Base-by-base conservation (phyloP, 495 filamentous ascomycete genomes). In the Daldinia caldariorum region DNA sequence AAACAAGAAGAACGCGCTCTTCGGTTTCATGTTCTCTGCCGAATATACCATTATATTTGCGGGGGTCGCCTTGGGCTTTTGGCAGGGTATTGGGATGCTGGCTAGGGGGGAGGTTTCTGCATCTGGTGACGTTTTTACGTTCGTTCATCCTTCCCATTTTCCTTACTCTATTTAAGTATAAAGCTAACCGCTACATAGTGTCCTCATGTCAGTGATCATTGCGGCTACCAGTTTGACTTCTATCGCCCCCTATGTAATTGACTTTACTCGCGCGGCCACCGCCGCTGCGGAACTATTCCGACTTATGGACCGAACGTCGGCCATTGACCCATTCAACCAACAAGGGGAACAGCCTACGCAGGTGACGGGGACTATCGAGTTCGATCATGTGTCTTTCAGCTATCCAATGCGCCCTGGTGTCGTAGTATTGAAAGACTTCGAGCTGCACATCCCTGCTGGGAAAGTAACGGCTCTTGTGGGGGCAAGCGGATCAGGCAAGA, bases 401-500 rank as follows among this genome's bases (percentile, higher is more conserved):
- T 91, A 90, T 74, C 88, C 89, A 1, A 83, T 84, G 12, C 75
- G 88, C n/a, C 82, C 86, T 0, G 81, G 85, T 43, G 76, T 84
- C 18, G 81, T 76, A 10, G 82, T 88, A 4, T 61, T 82, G 0
- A 69, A 78, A 29, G 66, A 82, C 20, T 74, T 88, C 45, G 76
- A 70, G 31, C 57, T 88, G 3, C 69, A 61, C 2, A 82, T 89
- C 16, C 86, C 87, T 18, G 86, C 91, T 12, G 92, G 91, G 12
- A 90, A 92, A 75, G 89, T 89, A 14, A 89, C 90, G 43, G 91
- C 92, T 5, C 78, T 95, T 57, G 89, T 93, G 35, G 88, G 92
- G 12, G 84, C 90, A n/a, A 89, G 89, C 18, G 87, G 87, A 3
- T 38, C 32, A 3, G 54, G 54, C 0, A 51, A 51, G 20, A 51